Base-by-base conservation (phyloP, 2,329 filamentous ascomycete species). In the Exophiala aquamarina region DNA sequence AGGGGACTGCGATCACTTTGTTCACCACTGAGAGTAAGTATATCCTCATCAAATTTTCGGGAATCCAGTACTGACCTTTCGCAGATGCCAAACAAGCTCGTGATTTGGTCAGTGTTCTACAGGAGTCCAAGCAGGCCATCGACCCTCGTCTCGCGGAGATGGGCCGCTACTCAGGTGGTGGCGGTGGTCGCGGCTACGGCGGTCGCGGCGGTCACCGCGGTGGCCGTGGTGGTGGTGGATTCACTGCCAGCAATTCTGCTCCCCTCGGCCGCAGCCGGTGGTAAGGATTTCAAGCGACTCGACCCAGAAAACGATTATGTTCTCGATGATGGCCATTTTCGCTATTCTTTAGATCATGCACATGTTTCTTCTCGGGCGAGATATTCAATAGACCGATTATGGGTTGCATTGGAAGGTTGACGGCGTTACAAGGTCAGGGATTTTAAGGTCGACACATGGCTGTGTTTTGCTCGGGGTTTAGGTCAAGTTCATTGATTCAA, bases 1-100 rank as follows among this genome's bases (percentile, higher is more conserved):
- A 93, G 96, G 93, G 93, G 75, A 97, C 91, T 63, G 93, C 93
- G 69, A 97, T 97, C 67, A 97, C 93, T 59, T 83, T 98, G 65
- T 98, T 98, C 75, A 97, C 93, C 71, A 93, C 92, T 86, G 93
- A 97, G 74, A 97, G 92, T 96, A 81, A 77, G 91, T 52, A 17
- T 20, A 18, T n/a, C 45, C 36, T 26, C n/a, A 37, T 46, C 17
- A 32, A 20, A 19, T 5, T 10, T 15, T 8, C 4, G 49, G 11
- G 7, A 15, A 31, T 35, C 14, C 34, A 10, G 28, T 37, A 41
- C 53, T 50, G 48, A 48, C 44, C 31, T 34, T 50, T 45, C 49
- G 29, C 54, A 91, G 88, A 93, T 75, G 82, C 87, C 63, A 93
- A 92, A 78, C 88, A 93, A 83, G 92, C 93, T 73, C 92, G 93